Percentiles rank a stretch among this genome's conserved stretches.
phyloP scores from a whole-genome alignment of 1,284 basidiomycete genomes.

The Trichosporon asahii region DNA sequence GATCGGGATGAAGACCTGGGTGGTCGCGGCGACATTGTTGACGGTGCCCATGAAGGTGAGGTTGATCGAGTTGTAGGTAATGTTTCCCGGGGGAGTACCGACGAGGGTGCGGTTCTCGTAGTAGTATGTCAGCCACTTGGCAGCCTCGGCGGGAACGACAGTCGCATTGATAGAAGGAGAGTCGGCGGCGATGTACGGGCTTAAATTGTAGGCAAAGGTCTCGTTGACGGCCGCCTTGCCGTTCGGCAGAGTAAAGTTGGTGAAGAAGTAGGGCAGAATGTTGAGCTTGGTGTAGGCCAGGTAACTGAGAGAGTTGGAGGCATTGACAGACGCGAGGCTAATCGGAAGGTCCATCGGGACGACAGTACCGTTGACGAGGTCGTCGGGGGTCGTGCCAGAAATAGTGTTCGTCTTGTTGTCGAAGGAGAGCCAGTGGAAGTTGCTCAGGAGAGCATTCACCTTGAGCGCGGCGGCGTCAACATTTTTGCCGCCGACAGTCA shows the following conservation, averaged over 20 bases:
- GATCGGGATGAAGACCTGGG: slow-evolving; percentile 34
- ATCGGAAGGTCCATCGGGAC: slow-evolving; percentile 46
- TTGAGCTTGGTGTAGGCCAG: slow-evolving; percentile 46
- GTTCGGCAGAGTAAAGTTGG: slow-evolving; percentile 47
- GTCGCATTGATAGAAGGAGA: slow-evolving; percentile 33
- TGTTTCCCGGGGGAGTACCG: slow-evolving; percentile 39
- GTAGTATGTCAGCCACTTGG: slow-evolving; percentile 51
- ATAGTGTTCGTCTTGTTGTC: slow-evolving; percentile 44
- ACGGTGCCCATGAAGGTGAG: slow-evolving; percentile 38
- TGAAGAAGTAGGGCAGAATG: slow-evolving; percentile 53
- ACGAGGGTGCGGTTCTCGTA: slow-evolving; percentile 42
- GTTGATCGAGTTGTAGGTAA: slow-evolving; percentile 37
- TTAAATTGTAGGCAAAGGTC: slow-evolving; percentile 37
- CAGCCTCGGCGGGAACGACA: slow-evolving; percentile 43
- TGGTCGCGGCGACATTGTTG: slow-evolving; percentile 29
- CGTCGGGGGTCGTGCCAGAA: slow-evolving; percentile 50
- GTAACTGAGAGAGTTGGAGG: slow-evolving; percentile 37
- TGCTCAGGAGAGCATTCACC: slow-evolving; percentile 37
- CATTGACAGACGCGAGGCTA: slow-evolving; percentile 39
- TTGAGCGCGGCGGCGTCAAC: slow-evolving; percentile 36
- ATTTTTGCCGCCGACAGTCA: slow-evolving; percentile 37
- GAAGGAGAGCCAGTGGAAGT: slow-evolving; percentile 51
- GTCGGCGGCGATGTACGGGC: slow-evolving; percentile 37
- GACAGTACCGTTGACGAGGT: slow-evolving; percentile 50
- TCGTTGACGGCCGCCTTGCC: slow-evolving; percentile 41